Percentiles rank a stretch among this genome's conserved stretches.
Conservation (phyloP, 768 basidiomycete genomes). For the Rhizopogon vulgaris region DNA sequence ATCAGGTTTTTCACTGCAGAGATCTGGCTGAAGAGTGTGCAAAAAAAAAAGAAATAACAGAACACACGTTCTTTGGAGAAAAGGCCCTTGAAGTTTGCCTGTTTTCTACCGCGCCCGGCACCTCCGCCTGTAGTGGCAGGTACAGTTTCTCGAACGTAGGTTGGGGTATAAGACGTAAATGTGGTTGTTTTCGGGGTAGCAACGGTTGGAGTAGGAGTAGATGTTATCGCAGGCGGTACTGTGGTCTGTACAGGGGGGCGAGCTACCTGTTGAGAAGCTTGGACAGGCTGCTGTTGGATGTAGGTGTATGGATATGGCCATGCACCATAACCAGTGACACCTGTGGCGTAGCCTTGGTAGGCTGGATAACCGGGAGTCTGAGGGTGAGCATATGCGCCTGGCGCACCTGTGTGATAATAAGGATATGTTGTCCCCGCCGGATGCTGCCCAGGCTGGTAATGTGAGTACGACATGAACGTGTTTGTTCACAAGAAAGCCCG, state of each 20-base stretch:
- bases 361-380: slow-evolving; percentile 45
- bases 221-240: slow-evolving; percentile 21
- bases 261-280: slow-evolving; percentile 21
- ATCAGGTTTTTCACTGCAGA: slow-evolving; percentile 71
- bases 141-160: slow-evolving; percentile 42
- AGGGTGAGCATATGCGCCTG: slow-evolving; percentile 32
- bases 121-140: slow-evolving; percentile 33
- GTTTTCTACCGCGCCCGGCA: slow-evolving; percentile 50
- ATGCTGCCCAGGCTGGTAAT: slow-evolving; percentile 25
- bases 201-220: slow-evolving; percentile 25
- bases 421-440: slow-evolving; percentile 53
- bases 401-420: slow-evolving; percentile 48
- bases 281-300: slow-evolving; percentile 34
- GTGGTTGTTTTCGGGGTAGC: slow-evolving; percentile 35
- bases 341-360: slow-evolving; percentile 48
- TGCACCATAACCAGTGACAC: slow-evolving; percentile 59
- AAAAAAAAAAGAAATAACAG: not conserved
- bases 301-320: slow-evolving; percentile 72
- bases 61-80: slow-evolving; percentile 78
- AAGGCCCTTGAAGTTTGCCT: slow-evolving; percentile 64
- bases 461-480: slow-evolving; percentile 27
- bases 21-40: slow-evolving; percentile 8
- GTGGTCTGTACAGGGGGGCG: slow-evolving; percentile 22
- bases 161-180: slow-evolving; percentile 54
- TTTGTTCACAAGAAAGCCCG: not conserved